A percentile compares a stretch with the other conserved stretches of the same genome.
Evolutionary conservation across 2,329 filamentous ascomycete species (phyloP).

Genomic region (Allantophomopsis cytisporea): DNA sequence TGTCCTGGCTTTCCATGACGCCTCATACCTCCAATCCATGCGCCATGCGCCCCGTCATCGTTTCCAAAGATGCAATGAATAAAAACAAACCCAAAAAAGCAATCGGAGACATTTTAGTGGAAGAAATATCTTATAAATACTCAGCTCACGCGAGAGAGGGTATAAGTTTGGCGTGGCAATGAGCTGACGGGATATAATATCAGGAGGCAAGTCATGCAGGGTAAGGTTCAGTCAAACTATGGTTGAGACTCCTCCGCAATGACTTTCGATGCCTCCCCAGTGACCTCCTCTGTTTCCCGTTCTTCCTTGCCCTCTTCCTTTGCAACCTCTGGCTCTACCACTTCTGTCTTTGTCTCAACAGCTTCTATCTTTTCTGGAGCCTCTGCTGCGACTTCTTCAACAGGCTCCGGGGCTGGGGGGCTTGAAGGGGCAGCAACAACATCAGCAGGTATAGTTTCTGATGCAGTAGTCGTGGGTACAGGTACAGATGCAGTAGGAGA

Average conservation of each 20-base stretch:
- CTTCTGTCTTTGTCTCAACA: constrained; percentile 5
- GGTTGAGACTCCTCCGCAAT: constrained; percentile 7
- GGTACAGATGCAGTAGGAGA: not conserved
- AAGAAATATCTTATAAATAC: too few relatives aligned
- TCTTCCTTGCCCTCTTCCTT: constrained; percentile 18
- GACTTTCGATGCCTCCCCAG: constrained; percentile 16
- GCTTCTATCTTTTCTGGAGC: constrained; percentile 12
- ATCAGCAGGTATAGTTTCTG: constrained; percentile 4
- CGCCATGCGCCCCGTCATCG: too few relatives aligned
- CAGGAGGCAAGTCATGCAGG: too few relatives aligned
- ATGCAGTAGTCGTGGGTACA: constrained; percentile 8
- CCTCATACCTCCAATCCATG: too few relatives aligned
- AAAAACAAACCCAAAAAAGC: too few relatives aligned
- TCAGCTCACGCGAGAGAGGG: too few relatives aligned
- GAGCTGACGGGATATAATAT: too few relatives aligned
- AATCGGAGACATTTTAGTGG: too few relatives aligned
- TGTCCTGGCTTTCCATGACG: too few relatives aligned
- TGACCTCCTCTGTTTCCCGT: constrained; percentile 14
- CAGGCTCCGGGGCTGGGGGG: not conserved
- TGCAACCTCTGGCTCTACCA: constrained; percentile 13
- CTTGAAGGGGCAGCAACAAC: not conserved
- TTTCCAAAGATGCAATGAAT: too few relatives aligned
- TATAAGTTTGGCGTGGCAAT: too few relatives aligned
- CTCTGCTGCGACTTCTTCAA: constrained; percentile 12
- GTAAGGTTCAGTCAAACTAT: not conserved